A percentile compares a stretch with the other conserved stretches of the same genome.
phyloP scores from a whole-genome alignment of 768 basidiomycete species.

The Termitomyces sp. region DNA sequence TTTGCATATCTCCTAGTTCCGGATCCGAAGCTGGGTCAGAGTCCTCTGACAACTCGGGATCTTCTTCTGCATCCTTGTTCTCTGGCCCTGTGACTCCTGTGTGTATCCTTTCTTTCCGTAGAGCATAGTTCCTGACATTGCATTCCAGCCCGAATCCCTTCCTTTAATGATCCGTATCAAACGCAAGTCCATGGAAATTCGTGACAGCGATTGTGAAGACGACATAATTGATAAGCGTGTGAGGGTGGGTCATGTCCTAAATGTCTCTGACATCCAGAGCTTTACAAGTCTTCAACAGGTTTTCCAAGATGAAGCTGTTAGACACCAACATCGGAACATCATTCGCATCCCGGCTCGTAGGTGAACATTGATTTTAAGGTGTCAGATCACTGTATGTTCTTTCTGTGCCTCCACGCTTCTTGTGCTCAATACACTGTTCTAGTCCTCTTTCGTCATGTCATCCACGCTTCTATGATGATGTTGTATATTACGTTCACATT shows the following conservation, averaged over 20 bases:
- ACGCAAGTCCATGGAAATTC: conserved; percentile 28
- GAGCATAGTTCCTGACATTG: background rate
- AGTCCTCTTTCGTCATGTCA: background rate
- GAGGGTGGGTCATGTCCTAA: conserved; percentile 20
- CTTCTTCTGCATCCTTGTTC: conserved; percentile 15
- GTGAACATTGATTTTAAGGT: background rate
- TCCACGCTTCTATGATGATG: background rate
- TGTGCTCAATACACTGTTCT: background rate
- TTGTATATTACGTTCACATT: conserved; percentile 1
- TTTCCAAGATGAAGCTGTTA: conserved; percentile 10
- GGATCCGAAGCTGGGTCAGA: conserved; percentile 8
- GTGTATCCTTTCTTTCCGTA: conserved; percentile 7
- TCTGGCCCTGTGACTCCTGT: conserved; percentile 25
- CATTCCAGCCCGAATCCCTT: conserved; percentile 2
- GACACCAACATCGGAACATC: conserved; percentile 8
- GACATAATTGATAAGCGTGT: conserved; percentile 29
- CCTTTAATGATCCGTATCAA: conserved; percentile 26
- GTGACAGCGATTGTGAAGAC: conserved; percentile 5
- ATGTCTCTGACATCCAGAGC: background rate
- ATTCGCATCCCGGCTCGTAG: conserved; percentile 13
- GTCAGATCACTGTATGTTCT: background rate
- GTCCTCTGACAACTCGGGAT: conserved; percentile 9
- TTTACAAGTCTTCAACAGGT: conserved; percentile 6
- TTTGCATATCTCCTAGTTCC: conserved; percentile 7
- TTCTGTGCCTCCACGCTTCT: background rate